A percentile compares a stretch with the other conserved stretches of the same genome.
Evolutionary conservation across 2,329 filamentous ascomycete genomes (phyloP).

Genomic region (Cryphonectria japonica): DNA sequence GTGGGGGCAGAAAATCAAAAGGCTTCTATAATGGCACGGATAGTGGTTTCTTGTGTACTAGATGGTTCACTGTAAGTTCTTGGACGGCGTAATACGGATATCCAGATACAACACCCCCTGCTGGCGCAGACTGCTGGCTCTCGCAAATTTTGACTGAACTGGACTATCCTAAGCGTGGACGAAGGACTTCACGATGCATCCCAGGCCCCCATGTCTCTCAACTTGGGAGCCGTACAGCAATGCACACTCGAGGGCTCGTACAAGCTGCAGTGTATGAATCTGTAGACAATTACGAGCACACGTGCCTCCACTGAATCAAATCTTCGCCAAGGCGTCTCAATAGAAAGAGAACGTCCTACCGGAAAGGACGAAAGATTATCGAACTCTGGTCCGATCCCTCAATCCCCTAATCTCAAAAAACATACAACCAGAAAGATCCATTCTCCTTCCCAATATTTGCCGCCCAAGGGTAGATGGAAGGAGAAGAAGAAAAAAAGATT

Average conservation of each 20-base stretch:
- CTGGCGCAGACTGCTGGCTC: constrained; percentile 16
- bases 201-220: background rate
- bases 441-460: background rate
- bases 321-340: background rate
- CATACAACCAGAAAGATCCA: background rate
- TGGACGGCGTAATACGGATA: constrained; percentile 27
- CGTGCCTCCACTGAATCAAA: background rate
- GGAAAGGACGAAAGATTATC: background rate
- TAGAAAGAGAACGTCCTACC: background rate
- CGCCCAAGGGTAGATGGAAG: too few relatives aligned
- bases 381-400: background rate
- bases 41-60: constrained; percentile 19
- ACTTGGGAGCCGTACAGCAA: background rate
- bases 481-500: background rate
- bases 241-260: background rate
- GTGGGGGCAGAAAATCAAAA: constrained; percentile 16
- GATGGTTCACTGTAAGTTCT: constrained; percentile 20
- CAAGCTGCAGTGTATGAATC: background rate
- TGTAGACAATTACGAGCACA: background rate
- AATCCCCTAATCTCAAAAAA: too few relatives aligned
- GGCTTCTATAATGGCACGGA: constrained; percentile 18
- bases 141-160: background rate
- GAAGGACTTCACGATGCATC: background rate
- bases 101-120: constrained; percentile 15
- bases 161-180: background rate